Conservation (phyloP, 208 protist genomes). For the Borovskyia barvae region DNA sequence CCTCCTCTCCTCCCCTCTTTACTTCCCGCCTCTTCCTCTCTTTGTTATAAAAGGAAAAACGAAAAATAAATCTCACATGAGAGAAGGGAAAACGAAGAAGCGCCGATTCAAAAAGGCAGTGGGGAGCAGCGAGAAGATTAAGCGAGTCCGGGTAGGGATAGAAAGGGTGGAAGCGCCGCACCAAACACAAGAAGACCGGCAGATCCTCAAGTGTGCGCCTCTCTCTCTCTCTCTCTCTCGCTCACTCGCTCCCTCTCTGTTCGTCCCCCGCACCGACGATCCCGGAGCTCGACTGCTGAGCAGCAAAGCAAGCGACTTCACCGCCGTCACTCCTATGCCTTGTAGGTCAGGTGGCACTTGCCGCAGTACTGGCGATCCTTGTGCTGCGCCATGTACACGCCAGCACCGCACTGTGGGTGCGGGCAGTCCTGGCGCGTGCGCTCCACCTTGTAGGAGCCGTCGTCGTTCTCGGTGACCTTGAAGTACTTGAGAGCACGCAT, state of each 20-base stretch:
- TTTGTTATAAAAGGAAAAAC: constrained; percentile 4
- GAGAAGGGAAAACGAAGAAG: too few relatives aligned
- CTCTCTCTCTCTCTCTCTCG: background rate
- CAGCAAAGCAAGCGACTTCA: constrained; percentile 15
- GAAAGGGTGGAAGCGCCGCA: too few relatives aligned
- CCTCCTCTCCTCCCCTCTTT: background rate
- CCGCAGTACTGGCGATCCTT: constrained; percentile 99
- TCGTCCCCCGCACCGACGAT: too few relatives aligned
- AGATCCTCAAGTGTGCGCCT: background rate
- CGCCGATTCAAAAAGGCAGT: too few relatives aligned
- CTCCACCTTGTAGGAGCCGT: constrained; percentile 95
- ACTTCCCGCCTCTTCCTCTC: background rate
- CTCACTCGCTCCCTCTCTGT: background rate
- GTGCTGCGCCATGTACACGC: constrained; percentile 99
- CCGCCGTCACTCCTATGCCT: constrained; percentile 51
- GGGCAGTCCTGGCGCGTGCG: constrained; percentile 95
- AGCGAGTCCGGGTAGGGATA: too few relatives aligned
- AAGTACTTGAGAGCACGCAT: constrained; percentile 99
- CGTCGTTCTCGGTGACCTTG: constrained; percentile 95
- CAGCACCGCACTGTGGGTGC: constrained; percentile 94
- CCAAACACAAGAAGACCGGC: too few relatives aligned
- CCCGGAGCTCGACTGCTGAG: too few relatives aligned
- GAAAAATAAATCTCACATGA: background rate
- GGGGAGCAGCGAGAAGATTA: too few relatives aligned
- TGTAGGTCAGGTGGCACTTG: constrained; percentile 98